Base-by-base conservation (phyloP, 805 yeast species). In the Helenozyma baotianmanensis region DNA sequence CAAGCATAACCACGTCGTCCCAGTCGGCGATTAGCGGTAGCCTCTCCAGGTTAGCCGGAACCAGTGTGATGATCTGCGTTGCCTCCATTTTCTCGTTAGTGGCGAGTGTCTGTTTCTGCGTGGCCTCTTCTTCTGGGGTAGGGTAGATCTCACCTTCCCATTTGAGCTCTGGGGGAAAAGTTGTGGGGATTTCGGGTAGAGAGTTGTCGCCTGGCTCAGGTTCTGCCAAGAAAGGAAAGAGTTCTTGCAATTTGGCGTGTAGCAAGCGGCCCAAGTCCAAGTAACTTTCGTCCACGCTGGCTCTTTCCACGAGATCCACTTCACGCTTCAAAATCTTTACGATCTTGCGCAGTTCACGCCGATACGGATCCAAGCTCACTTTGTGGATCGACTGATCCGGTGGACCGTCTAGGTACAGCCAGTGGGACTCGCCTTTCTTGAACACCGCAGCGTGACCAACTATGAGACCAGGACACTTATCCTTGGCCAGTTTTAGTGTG, bases 371-470 rank as follows among this genome's bases (percentile, higher is more conserved):
- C 34, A 92, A 61, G 2, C 89, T 78, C 3, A 92, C 96, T 58
- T 92, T 92, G 52, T 86, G 84, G 22, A 69, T 58, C 2, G 64
- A 72, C 3, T 82, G 79, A 32, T 63, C 58, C 0, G 92, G 88
- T 11, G 74, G 44, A 4, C 67, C 68, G 11, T 76, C 72, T 10
- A 75, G 70, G 48, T 89, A 86, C 32, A 78, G 72, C 97, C 97
- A 90, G 30, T 74, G 72, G 16, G 80, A 72, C 40, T 85, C 88
- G 4, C 97, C 97, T 47, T 81, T 83, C 48, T 76, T 80, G 65
- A 85, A 92, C 1, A 90, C 95, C 0, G 97, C 96, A 0, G 96
- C 95, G 54, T 92, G 98, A 1, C 92, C 89, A 2, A 83, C 72
- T 2, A 83, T 70, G 4, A 92, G 56, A 25, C 70, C 58, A 1